phyloP scores from a whole-genome alignment of 305 asterid species.

The Solanum hybrid region DNA sequence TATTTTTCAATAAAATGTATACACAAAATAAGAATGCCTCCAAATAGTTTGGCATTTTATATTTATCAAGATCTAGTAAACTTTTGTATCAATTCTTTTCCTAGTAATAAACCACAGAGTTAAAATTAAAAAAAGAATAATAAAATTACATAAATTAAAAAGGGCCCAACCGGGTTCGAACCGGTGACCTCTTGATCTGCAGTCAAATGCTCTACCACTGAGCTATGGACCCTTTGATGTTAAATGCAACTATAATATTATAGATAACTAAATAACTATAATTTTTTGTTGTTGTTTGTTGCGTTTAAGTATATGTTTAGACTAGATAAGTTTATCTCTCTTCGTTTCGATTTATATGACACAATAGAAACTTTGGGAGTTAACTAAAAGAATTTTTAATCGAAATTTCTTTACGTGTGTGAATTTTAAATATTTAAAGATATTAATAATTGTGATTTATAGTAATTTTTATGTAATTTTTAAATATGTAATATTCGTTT shows the following conservation, averaged over 20 bases:
- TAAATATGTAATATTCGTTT: no score
- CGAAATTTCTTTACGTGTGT: neutral
- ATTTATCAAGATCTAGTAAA: neutral
- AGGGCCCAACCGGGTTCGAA: conserved; percentile 99
- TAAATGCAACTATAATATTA: no score
- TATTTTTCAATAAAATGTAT: no score
- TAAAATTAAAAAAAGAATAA: neutral
- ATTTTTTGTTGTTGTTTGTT: no score
- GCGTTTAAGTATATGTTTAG: neutral
- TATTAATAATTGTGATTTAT: no score
- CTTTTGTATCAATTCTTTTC: neutral
- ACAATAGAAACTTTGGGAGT: neutral
- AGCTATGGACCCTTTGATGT: conserved; percentile 73
- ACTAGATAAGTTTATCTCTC: neutral
- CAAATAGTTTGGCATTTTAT: neutral
- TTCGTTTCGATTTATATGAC: no score
- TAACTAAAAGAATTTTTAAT: neutral
- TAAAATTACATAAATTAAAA: no score
- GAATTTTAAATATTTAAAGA: no score
- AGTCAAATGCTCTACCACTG: conserved; percentile 99
- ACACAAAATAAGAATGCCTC: neutral
- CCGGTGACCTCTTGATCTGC: conserved; percentile 99
- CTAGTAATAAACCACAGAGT: neutral
- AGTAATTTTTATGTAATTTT: no score
- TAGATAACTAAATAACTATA: accelerated